A percentile compares a stretch with the other conserved stretches of the same genome.
Conservation (phyloP, 495 filamentous ascomycete species). For the Penicillium coprophilum region DNA sequence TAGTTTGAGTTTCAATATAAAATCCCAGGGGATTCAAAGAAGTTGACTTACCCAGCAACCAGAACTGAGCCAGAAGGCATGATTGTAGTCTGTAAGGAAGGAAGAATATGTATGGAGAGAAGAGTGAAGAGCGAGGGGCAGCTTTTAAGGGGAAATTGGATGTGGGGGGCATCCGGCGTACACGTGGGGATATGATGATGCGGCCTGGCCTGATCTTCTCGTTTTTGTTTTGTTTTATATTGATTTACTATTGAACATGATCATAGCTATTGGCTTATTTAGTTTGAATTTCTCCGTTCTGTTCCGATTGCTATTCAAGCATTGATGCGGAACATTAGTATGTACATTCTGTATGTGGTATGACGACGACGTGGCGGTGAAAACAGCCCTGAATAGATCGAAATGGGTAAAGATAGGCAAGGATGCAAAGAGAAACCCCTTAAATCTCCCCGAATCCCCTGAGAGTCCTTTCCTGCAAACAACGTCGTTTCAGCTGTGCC, state of each 20-base stretch:
- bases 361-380: background rate
- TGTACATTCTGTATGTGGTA: background rate
- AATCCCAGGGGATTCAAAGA: constrained; percentile 14
- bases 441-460: background rate
- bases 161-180: constrained; percentile 7
- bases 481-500: background rate
- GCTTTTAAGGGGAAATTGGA: constrained; percentile 32
- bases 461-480: constrained; percentile 1
- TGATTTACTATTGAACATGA: too few relatives aligned
- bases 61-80: constrained; percentile 87
- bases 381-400: background rate
- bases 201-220: constrained; percentile 11
- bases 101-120: constrained; percentile 1
- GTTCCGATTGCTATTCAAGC: background rate
- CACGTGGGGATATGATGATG: constrained; percentile 17
- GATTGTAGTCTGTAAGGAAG: constrained; percentile 23
- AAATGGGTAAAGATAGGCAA: constrained; percentile 6
- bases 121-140: constrained; percentile 21
- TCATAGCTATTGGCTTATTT: background rate
- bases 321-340: background rate
- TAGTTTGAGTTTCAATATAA: constrained; percentile 16
- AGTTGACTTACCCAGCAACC: constrained; percentile 80
- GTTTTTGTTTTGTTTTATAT: background rate
- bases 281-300: background rate
- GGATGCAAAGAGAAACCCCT: background rate